Base-by-base conservation (phyloP, 495 filamentous ascomycete species). In the Penicillium dipodomyicola region DNA sequence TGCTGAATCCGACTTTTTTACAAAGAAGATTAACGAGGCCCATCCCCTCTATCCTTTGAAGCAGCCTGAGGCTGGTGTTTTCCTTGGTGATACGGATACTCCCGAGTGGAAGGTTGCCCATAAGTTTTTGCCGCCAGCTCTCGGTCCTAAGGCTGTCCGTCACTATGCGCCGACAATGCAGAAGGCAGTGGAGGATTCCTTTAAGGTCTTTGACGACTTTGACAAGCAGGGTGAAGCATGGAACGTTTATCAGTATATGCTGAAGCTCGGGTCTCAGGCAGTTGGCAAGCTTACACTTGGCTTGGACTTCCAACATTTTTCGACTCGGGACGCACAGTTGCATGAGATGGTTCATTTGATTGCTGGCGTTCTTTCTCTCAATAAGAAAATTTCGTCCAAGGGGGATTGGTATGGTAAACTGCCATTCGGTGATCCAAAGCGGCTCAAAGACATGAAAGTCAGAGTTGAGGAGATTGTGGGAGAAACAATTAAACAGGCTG, bases 201-300 rank as follows among this genome's bases (percentile, higher is more conserved):
- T 82, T 57, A 60, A 54, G 6, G 75, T 82, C 2, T 81, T 84
- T 25, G 82, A 84, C 61, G 69, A 76, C 45, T 65, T 83, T 5
- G 77, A 81, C 53, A 56, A 69, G 33, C 59, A 68, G 8, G 72
- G 64, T 1, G 72, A 80, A 54, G 72, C 79, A 0, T 83, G 71
- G 70, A 84, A 84, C 55, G 79, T 79, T 3, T 84, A 83, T 51
- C 76, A 76, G 49, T 82, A 79, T 50, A 84, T 82, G 79, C 54
- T 83, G 49, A 84, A 84, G 63, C 72, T 84, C 1, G 79, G 67
- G 4, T 75, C 77, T 4, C 77, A 80, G 51, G 68, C 74, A 11
- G 74, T 83, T 30, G 73, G 76, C 41, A 79, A 80, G 58, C 57
- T 84, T 17, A 69, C 70, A 0, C 65, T 84, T 1, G 77, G 75